A percentile compares a stretch with the other conserved stretches of the same genome.
Evolutionary conservation across 192 early-diverging fungal genomes (phyloP).

Genomic region (Borealophlyctis nickersoniae): DNA sequence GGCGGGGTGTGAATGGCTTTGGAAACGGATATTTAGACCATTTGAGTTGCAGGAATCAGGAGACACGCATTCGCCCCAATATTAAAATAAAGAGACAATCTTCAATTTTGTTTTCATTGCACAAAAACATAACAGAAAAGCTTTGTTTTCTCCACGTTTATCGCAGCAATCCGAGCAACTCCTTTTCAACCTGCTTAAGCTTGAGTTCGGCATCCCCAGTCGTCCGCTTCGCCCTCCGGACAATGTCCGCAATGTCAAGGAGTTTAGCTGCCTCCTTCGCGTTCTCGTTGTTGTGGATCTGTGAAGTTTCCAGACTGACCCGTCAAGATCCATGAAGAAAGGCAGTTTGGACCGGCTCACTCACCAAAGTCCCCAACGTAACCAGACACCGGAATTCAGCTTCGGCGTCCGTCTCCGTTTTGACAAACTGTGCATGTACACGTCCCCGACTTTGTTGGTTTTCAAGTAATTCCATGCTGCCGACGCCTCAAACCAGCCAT

Average conservation of each 20-base stretch:
- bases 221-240: not conserved
- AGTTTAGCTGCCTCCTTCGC: constrained; percentile 14
- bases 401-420: constrained; percentile 57
- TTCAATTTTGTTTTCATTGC: too few species aligned
- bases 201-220: constrained; percentile 11
- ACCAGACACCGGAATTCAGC: constrained; percentile 56
- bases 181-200: constrained; percentile 16
- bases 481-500: not conserved
- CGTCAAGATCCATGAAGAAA: not conserved
- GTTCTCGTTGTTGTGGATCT: constrained; percentile 7
- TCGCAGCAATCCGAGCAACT: constrained; percentile 12
- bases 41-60: too few species aligned
- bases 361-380: constrained; percentile 64
- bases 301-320: not conserved
- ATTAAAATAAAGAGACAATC: too few species aligned
- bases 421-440: constrained; percentile 41
- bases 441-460: too few species aligned
- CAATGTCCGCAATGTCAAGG: not conserved
- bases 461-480: not conserved
- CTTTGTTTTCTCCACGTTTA: too few species aligned
- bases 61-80: too few species aligned
- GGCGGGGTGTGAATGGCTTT: too few species aligned
- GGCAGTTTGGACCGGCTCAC: not conserved
- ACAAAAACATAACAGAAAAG: too few species aligned
- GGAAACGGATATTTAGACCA: too few species aligned